These are phyloP conservation scores for Xylaria sp. DNA, from an alignment of 2,329 filamentous ascomycete genomes.

Conservation along the genomic window DNA sequence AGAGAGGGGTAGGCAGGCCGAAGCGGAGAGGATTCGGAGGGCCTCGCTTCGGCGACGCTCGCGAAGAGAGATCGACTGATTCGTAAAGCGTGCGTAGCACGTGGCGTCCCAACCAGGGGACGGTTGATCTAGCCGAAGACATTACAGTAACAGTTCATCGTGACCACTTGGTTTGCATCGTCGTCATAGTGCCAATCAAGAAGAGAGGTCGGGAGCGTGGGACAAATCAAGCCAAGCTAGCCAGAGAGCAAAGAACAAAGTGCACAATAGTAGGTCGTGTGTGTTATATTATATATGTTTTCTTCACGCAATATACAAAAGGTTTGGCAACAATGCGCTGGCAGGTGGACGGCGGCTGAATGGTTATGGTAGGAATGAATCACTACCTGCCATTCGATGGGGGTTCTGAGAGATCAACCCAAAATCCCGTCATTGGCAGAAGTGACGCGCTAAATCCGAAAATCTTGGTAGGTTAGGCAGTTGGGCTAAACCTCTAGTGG, in stretches of 20 bases:
- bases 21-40: slow-evolving; percentile 38
- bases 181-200: slow-evolving; percentile 32
- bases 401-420: slow-evolving; percentile 18
- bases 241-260: background rate
- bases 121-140: slow-evolving; percentile 50
- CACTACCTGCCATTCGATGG: slow-evolving; percentile 7
- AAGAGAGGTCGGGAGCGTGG: slow-evolving; percentile 1
- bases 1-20: slow-evolving; percentile 41
- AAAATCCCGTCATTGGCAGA: slow-evolving; percentile 48
- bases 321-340: background rate
- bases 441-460: slow-evolving; percentile 36
- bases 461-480: slow-evolving; percentile 8
- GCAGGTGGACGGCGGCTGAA: background rate
- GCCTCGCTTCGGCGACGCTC: slow-evolving; percentile 41
- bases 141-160: slow-evolving; percentile 48
- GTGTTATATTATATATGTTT: background rate
- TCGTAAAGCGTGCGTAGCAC: slow-evolving; percentile 48
- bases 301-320: background rate
- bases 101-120: slow-evolving; percentile 48
- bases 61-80: slow-evolving; percentile 45
- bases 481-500: background rate
- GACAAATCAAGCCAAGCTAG: too few relatives aligned
- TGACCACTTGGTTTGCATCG: slow-evolving; percentile 37
- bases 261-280: too few relatives aligned
- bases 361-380: slow-evolving; percentile 7